Conservation (phyloP, 805 yeast genomes). For the Candida montana region DNA sequence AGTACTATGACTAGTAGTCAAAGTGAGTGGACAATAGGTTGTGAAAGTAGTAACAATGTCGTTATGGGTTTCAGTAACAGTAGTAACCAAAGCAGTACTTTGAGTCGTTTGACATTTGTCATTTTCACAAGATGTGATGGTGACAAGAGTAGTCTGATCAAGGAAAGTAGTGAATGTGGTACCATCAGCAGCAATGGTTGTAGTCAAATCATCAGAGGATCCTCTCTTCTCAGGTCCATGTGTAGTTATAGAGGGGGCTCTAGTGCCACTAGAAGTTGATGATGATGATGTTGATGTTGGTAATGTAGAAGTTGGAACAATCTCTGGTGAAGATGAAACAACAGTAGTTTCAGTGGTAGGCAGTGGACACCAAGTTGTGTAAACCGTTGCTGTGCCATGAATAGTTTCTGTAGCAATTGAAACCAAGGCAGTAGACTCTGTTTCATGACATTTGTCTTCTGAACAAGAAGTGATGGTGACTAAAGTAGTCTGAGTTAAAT, state of each 20-base stretch:
- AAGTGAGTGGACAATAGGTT: constrained; percentile 29
- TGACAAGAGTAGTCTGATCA: constrained; percentile 28
- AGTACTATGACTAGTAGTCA: constrained; percentile 1
- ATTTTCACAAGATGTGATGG: constrained; percentile 31
- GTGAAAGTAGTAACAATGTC: constrained; percentile 31
- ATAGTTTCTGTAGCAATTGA: constrained; percentile 23
- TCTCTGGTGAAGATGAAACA: neutral
- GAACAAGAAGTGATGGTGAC: constrained; percentile 16
- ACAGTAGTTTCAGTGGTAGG: constrained; percentile 1
- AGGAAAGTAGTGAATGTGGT: constrained; percentile 12
- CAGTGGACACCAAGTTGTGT: constrained; percentile 34
- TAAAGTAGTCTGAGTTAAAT: constrained; percentile 4
- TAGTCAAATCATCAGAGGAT: neutral
- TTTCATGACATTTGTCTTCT: constrained; percentile 20
- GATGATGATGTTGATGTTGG: neutral
- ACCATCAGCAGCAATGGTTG: constrained; percentile 12
- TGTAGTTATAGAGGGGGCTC: neutral
- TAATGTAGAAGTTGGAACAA: too few species aligned
- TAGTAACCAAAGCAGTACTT: constrained; percentile 30
- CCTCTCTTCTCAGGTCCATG: neutral
- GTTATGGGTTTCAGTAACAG: constrained; percentile 27
- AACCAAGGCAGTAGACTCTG: constrained; percentile 23
- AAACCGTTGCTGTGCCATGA: constrained; percentile 24
- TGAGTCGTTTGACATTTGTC: constrained; percentile 28
- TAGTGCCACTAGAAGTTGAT: neutral